Conservation (phyloP, 768 basidiomycete genomes). For the Agaricus blazei region DNA sequence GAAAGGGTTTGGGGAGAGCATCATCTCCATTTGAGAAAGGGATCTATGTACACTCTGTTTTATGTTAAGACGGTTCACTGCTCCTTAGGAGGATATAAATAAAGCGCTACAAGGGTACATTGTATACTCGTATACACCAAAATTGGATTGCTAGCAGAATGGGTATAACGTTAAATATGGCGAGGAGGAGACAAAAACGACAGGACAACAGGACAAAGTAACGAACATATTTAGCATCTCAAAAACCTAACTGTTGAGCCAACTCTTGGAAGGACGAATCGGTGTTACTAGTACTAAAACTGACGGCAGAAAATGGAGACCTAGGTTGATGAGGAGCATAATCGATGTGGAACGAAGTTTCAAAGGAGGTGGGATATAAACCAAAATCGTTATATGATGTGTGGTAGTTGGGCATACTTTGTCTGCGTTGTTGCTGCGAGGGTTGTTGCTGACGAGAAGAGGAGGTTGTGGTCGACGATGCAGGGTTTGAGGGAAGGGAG, state of each 20-base stretch:
- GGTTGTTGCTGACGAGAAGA: neutral
- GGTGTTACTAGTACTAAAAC: conserved; percentile 22
- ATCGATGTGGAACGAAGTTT: conserved; percentile 5
- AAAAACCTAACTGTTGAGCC: conserved; percentile 62
- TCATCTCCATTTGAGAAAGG: no score
- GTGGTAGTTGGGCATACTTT: neutral
- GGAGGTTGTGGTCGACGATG: neutral
- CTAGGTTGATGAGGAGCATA: conserved; percentile 6
- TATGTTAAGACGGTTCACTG: no score
- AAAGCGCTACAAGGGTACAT: no score
- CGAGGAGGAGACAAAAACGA: no score
- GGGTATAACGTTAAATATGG: no score
- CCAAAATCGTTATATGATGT: neutral
- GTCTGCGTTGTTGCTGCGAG: neutral
- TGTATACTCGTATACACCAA: no score
- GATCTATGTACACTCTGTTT: neutral
- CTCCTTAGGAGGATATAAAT: no score
- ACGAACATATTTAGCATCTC: neutral
- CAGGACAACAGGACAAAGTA: neutral
- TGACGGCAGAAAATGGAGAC: conserved; percentile 6
- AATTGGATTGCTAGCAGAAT: no score
- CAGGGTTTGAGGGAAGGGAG: neutral
- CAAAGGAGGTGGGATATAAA: neutral
- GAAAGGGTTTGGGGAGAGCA: no score
- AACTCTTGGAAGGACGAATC: conserved; percentile 66